These are phyloP conservation scores for Poronia punctata DNA, from an alignment of 495 filamentous ascomycete species.

Conservation along the genomic window DNA sequence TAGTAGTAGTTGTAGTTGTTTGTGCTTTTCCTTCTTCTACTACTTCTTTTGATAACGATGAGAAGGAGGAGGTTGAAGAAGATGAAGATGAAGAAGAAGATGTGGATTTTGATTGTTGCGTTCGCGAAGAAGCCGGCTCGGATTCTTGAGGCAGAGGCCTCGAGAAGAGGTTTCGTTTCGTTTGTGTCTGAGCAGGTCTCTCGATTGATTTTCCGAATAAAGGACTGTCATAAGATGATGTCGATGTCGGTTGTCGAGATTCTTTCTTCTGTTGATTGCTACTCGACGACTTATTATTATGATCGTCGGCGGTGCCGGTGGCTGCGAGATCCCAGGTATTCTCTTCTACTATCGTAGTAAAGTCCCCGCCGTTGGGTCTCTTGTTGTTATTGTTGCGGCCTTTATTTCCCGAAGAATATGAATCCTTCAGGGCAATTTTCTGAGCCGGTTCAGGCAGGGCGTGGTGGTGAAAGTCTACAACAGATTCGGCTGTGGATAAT, in stretches of 20 bases:
- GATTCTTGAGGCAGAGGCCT: too few relatives aligned
- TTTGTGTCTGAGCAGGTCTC: slow-evolving; percentile 17
- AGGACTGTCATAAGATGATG: slow-evolving; percentile 25
- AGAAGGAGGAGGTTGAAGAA: too few relatives aligned
- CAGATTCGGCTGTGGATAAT: slow-evolving; percentile 29
- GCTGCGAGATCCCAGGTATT: slow-evolving; percentile 31
- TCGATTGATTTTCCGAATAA: slow-evolving; percentile 24
- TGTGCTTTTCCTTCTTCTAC: not conserved
- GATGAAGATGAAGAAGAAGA: too few relatives aligned
- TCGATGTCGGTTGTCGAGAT: too few relatives aligned
- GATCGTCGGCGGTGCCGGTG: not conserved
- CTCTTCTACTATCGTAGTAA: slow-evolving; percentile 39
- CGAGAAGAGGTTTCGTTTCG: slow-evolving; percentile 23
- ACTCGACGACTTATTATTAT: slow-evolving; percentile 2
- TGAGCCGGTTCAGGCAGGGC: slow-evolving; percentile 35
- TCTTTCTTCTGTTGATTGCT: too few relatives aligned
- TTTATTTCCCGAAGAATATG: slow-evolving; percentile 36
- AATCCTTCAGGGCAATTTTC: slow-evolving; percentile 40
- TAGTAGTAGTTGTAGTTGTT: not conserved
- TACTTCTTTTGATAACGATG: not conserved
- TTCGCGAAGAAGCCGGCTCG: too few relatives aligned
- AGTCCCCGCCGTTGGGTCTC: slow-evolving; percentile 24
- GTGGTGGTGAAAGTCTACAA: slow-evolving; percentile 19
- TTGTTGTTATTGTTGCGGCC: slow-evolving; percentile 21
- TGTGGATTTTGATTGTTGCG: too few relatives aligned